Percentiles rank a stretch among this genome's conserved stretches.
Conservation (phyloP, 345 rosid species). For the Ceriops tagal region DNA sequence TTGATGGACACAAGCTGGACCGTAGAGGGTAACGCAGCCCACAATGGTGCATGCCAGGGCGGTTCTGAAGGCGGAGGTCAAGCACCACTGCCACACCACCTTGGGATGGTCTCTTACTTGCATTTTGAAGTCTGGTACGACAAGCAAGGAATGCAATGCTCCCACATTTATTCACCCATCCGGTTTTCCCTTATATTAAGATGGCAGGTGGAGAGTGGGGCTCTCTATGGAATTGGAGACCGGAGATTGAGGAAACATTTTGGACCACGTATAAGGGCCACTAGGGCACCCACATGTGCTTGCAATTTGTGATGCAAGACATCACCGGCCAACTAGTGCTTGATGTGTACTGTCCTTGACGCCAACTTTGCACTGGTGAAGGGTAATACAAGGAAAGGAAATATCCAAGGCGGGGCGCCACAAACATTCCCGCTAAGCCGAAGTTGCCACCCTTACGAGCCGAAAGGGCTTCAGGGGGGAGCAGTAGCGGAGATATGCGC, state of each 20-base stretch:
- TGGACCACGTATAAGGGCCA: slow-evolving; percentile 11
- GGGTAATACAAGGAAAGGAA: not conserved
- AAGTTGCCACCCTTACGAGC: too few species aligned
- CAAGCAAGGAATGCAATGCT: too few species aligned
- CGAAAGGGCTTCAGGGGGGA: too few species aligned
- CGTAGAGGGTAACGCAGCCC: slow-evolving; percentile 60
- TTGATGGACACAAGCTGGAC: slow-evolving; percentile 46
- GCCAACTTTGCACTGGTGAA: not conserved
- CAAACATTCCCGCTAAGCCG: too few species aligned
- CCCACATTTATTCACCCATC: too few species aligned
- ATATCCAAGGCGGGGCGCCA: too few species aligned
- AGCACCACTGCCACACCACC: slow-evolving; percentile 56
- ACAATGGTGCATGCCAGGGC: slow-evolving; percentile 76
- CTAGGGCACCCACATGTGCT: not conserved
- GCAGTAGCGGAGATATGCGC: too few species aligned
- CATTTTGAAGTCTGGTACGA: too few species aligned
- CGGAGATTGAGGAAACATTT: not conserved
- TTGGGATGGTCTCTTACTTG: slow-evolving; percentile 32
- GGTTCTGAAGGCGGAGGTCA: slow-evolving; percentile 65
- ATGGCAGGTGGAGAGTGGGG: not conserved
- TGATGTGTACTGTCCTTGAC: not conserved
- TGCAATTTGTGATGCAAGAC: slow-evolving; percentile 11
- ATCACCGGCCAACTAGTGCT: not conserved
- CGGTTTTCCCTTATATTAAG: not conserved
- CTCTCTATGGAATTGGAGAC: not conserved